Evolutionary conservation across 805 yeast genomes (phyloP).

Genomic region (Saccharomycopsis synnaedendra): DNA sequence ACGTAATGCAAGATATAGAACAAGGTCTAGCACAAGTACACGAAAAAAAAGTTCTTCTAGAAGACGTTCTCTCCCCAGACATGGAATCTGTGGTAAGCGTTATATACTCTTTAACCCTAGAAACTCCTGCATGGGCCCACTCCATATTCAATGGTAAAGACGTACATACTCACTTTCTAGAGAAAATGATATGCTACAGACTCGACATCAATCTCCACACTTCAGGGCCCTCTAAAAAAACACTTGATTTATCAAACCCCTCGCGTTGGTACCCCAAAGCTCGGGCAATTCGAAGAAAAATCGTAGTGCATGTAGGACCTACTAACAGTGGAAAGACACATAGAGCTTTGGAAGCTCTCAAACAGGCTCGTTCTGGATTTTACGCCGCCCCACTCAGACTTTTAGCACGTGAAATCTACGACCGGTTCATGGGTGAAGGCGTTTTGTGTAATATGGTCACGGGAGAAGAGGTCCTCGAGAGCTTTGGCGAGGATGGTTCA

Average conservation of each 20-base stretch:
- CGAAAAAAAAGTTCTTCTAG: too few relatives aligned
- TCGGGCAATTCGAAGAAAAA: constrained; percentile 61
- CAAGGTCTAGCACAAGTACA: too few relatives aligned
- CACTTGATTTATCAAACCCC: constrained; percentile 42
- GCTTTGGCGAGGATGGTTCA: constrained; percentile 45
- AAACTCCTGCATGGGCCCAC: too few relatives aligned
- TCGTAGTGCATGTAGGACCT: constrained; percentile 94
- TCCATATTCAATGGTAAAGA: too few relatives aligned
- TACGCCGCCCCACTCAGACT: constrained; percentile 92
- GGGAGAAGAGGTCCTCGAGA: constrained; percentile 80
- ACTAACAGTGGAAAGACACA: constrained; percentile 95
- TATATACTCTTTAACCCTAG: too few relatives aligned
- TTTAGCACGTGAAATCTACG: constrained; percentile 85
- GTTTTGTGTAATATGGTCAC: constrained; percentile 75
- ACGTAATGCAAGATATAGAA: too few relatives aligned
- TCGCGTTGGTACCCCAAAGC: constrained; percentile 81
- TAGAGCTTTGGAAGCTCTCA: constrained; percentile 61
- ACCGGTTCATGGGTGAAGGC: constrained; percentile 57
- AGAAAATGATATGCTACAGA: too few relatives aligned
- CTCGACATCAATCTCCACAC: too few relatives aligned
- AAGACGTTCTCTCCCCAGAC: too few relatives aligned
- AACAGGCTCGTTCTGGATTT: constrained; percentile 59
- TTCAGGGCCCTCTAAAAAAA: too few relatives aligned
- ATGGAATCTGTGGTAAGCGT: too few relatives aligned
- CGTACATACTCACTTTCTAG: too few relatives aligned